Conservation (phyloP, 2,329 filamentous ascomycete genomes). For the Phialemoniopsis sp. region DNA sequence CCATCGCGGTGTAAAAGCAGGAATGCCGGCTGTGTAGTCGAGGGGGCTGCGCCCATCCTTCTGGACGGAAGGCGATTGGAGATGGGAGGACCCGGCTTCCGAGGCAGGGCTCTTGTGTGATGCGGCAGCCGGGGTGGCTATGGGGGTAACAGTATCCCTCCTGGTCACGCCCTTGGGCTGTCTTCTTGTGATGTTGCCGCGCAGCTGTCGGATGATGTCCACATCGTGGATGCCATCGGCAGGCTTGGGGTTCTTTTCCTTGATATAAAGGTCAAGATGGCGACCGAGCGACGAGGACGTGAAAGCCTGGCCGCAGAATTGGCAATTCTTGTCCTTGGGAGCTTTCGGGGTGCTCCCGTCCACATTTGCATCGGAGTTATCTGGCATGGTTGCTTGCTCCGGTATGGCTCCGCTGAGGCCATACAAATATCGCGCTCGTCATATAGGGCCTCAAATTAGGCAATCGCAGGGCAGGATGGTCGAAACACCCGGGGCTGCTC, state of each 20-base stretch:
- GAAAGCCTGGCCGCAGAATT: constrained; percentile 84
- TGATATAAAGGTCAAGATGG: constrained; percentile 91
- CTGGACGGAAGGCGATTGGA: constrained; percentile 29
- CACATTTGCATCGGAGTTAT: constrained; percentile 18
- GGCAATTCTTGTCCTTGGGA: constrained; percentile 81
- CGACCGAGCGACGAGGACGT: constrained; percentile 91
- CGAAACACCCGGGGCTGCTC: too few species aligned
- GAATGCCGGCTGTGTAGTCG: constrained; percentile 50
- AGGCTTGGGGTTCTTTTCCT: constrained; percentile 85
- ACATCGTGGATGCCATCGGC: constrained; percentile 87
- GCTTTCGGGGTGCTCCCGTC: constrained; percentile 41
- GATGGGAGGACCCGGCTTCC: constrained; percentile 29
- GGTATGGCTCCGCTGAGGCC: constrained; percentile 11
- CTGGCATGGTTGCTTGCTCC: constrained; percentile 17
- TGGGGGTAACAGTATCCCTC: constrained; percentile 58
- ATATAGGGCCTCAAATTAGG: too few species aligned
- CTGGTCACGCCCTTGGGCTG: constrained; percentile 63
- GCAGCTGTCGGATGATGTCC: constrained; percentile 78
- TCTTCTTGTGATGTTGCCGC: constrained; percentile 80
- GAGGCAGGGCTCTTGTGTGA: constrained; percentile 33
- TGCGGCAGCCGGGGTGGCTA: constrained; percentile 40
- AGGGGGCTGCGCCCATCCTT: constrained; percentile 37
- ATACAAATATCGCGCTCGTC: too few species aligned
- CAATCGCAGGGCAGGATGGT: too few species aligned
- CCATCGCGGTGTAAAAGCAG: constrained; percentile 60